These are phyloP conservation scores for Rhodamnia rubescens DNA, from an alignment of 345 rosid genomes.

Conservation along the genomic window DNA sequence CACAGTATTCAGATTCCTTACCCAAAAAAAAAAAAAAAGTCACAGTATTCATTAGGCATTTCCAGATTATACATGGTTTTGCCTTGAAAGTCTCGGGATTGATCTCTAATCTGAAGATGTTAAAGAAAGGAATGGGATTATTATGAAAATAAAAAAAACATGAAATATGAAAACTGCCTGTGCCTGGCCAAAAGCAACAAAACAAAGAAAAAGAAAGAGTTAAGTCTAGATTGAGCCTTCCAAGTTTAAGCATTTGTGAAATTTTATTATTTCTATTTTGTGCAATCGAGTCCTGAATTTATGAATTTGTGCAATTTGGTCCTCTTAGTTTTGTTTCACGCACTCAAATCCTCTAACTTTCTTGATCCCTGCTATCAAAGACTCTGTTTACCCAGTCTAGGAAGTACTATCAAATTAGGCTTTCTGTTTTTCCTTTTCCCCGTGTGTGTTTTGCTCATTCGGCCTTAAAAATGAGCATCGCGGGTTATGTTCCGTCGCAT, in stretches of 20 bases:
- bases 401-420: background rate
- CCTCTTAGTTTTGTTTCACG: background rate
- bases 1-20: background rate
- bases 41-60: background rate
- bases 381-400: background rate
- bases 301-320: background rate
- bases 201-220: background rate
- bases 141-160: background rate
- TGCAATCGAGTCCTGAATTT: background rate
- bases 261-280: background rate
- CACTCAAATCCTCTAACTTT: background rate
- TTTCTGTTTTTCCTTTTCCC: background rate
- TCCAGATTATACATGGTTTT: background rate
- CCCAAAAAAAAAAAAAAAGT: too few species aligned
- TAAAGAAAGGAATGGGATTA: background rate
- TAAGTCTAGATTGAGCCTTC: background rate
- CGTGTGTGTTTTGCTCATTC: background rate
- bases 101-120: background rate
- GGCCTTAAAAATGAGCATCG: background rate
- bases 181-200: background rate
- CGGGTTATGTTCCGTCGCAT: background rate
- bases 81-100: background rate
- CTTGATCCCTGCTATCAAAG: background rate
- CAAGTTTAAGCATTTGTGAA: background rate
- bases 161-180: background rate